phyloP scores from a whole-genome alignment of 108 stramenopile genomes.

The Bacterosira constricta region DNA sequence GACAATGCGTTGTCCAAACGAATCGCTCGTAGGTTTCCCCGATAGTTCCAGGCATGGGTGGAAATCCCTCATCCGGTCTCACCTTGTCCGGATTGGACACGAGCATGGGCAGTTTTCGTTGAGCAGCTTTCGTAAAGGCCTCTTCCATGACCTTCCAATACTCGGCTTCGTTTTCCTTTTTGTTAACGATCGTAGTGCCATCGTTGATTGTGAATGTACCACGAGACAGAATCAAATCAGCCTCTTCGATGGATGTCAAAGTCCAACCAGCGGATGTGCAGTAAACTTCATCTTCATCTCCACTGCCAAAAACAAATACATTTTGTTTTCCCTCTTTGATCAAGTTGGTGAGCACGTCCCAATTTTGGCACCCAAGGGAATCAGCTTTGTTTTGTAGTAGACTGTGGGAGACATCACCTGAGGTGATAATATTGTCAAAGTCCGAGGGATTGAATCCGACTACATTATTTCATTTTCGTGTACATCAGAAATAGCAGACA shows the following conservation, averaged over 20 bases:
- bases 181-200: slow-evolving; percentile 44
- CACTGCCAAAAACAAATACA: slow-evolving; percentile 88
- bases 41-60: slow-evolving; percentile 93
- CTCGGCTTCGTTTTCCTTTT: slow-evolving; percentile 53
- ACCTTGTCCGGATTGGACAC: slow-evolving; percentile 93
- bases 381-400: slow-evolving; percentile 30
- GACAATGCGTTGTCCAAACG: slow-evolving; percentile 45
- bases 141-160: slow-evolving; percentile 61
- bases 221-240: slow-evolving; percentile 87
- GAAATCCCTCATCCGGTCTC: slow-evolving; percentile 70
- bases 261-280: slow-evolving; percentile 75
- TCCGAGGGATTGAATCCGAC: slow-evolving; percentile 66
- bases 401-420: slow-evolving; percentile 72
- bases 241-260: slow-evolving; percentile 78
- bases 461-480: no score
- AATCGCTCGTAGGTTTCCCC: slow-evolving; percentile 73
- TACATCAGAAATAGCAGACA: not conserved
- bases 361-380: slow-evolving; percentile 28
- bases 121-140: slow-evolving; percentile 58
- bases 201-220: slow-evolving; percentile 77
- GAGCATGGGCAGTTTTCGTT: slow-evolving; percentile 83
- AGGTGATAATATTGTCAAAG: slow-evolving; percentile 78
- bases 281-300: slow-evolving; percentile 88
- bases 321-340: slow-evolving; percentile 18
- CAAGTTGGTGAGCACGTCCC: slow-evolving; percentile 15